Percentiles rank a stretch among this genome's conserved stretches.
phyloP scores from a whole-genome alignment of 495 filamentous ascomycete genomes.

The Aspergillus campestris region DNA sequence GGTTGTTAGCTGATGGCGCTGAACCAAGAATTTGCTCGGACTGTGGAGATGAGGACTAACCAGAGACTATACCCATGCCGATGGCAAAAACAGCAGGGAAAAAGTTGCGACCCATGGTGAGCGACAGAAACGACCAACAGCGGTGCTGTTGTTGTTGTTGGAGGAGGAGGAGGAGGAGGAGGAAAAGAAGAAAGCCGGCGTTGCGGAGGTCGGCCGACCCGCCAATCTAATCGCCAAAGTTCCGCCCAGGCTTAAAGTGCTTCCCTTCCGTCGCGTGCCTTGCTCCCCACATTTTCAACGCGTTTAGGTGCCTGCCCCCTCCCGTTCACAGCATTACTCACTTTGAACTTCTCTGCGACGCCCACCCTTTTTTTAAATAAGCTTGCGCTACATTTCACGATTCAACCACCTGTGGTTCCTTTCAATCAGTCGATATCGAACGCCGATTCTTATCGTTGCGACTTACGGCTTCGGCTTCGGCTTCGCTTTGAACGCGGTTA shows the following conservation, averaged over 20 bases:
- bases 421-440: background rate
- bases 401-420: no score
- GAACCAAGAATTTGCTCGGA: background rate
- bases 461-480: background rate
- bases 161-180: background rate
- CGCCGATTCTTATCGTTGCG: no score
- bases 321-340: background rate
- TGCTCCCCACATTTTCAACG: conserved; percentile 28
- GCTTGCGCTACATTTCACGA: no score
- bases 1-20: background rate
- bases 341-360: no score
- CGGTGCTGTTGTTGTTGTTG: background rate
- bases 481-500: conserved; percentile 9
- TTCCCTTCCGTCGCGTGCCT: conserved; percentile 19
- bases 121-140: no score
- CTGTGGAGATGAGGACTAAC: conserved; percentile 8
- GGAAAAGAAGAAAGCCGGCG: background rate
- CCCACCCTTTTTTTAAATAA: no score
- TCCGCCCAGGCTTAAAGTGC: conserved; percentile 3
- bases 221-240: conserved; percentile 14
- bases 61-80: conserved; percentile 32
- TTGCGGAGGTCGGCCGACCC: background rate
- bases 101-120: conserved; percentile 35
- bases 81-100: conserved; percentile 32
- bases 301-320: conserved; percentile 15